Base-by-base conservation (phyloP, 1,139 yeast species). In the Diutina siamensis region DNA sequence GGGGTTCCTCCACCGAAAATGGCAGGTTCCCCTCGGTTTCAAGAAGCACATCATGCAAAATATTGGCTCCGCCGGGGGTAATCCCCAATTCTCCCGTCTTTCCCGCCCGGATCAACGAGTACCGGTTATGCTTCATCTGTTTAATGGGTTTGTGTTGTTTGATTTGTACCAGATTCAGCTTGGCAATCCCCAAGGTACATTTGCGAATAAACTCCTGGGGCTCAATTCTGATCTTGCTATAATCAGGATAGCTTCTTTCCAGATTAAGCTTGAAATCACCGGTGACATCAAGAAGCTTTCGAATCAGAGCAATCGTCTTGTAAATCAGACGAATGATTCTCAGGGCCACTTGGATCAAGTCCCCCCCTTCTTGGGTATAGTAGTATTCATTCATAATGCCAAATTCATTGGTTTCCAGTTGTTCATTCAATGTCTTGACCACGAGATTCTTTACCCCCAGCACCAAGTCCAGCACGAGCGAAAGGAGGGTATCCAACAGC, bases 171-270 rank as follows among this genome's bases (percentile, higher is more conserved):
- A 61, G 62, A 28, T 72, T 63, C 17, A 70, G 62, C 46, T 71
- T 71, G 27, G 76, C 74, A 46, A 83, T 66, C 1, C 87, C 89
- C 46, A 68, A 63, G 1, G 92, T 74, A 55, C 88, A 80, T 50
- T 69, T 70, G 48, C 66, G 68, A 33, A 83, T 72, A 56, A 83
- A 83, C n/a, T 70, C 73, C 15, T 68, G 72, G 0, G 88, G 80
- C n/a, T 78, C 72, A 4, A 83, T 71, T 50, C 71, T 68, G 63
- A 80, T 74, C 36, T 60, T 61, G 8, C 72, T 59, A 52, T 85
- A 85, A 58, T 87, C 88, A 1, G 92, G 86, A 56, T 85, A 86
- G 28, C 79, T 71, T 52, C 94, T 68, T 46, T 77, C 80, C 1
- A 71, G 60, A 33, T 81, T 78, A 47, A 87, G 64, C 55, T 76